Conservation (phyloP, 495 filamentous ascomycete genomes). For the Hypoxylon subgilvum region DNA sequence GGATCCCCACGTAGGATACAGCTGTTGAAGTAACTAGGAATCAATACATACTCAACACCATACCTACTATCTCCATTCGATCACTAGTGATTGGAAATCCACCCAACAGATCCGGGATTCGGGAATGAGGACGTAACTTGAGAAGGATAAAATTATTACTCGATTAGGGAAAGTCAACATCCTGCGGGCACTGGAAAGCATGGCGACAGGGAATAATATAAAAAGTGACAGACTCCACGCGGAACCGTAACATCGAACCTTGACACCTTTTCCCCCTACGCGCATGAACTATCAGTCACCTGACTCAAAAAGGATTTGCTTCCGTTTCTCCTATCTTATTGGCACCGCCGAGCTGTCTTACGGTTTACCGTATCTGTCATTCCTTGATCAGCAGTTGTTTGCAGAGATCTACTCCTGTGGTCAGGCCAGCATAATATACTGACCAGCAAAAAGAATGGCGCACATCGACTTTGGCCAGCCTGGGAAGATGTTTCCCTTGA, state of each 20-base stretch:
- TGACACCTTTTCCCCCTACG: background rate
- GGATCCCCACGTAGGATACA: too few relatives aligned
- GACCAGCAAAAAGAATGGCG: conserved; percentile 56
- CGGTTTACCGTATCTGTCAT: too few relatives aligned
- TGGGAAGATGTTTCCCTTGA: conserved; percentile 53
- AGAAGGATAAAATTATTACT: conserved; percentile 18
- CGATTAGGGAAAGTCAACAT: conserved; percentile 30
- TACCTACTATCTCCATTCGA: too few relatives aligned
- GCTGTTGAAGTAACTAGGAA: too few relatives aligned
- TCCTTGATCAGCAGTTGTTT: conserved; percentile 50
- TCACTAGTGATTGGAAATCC: too few relatives aligned
- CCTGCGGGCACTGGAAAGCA: background rate
- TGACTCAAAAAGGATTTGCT: conserved; percentile 23
- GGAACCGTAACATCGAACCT: conserved; percentile 11
- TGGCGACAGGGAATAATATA: conserved; percentile 23
- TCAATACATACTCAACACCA: too few relatives aligned
- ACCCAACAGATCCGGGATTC: background rate
- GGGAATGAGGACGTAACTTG: background rate
- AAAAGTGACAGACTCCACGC: background rate
- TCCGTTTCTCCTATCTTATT: conserved; percentile 3
- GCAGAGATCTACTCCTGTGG: conserved; percentile 49
- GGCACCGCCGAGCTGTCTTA: background rate
- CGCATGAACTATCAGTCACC: conserved; percentile 34
- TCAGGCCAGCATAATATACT: conserved; percentile 30
- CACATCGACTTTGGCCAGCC: conserved; percentile 63